Conservation (phyloP, 2,329 filamentous ascomycete genomes). For the Fusarium pseudograminearum region DNA sequence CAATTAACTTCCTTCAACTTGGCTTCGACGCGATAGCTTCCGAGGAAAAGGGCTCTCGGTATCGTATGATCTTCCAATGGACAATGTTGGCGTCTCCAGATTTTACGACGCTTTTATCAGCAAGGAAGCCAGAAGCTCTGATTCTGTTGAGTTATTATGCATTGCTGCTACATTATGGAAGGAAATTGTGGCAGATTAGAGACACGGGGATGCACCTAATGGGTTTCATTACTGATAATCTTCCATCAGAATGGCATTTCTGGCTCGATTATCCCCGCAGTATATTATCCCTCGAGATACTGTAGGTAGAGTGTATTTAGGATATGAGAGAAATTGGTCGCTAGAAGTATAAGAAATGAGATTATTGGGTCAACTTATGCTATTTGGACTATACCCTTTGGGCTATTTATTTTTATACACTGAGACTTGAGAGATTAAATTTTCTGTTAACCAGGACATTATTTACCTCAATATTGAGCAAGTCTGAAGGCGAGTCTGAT, state of each 20-base stretch:
- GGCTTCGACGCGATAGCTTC: slow-evolving; percentile 22
- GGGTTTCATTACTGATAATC: slow-evolving; percentile 10
- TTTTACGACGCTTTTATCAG: not conserved
- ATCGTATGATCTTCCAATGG: slow-evolving; percentile 36
- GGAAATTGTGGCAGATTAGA: slow-evolving; percentile 22
- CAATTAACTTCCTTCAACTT: slow-evolving; percentile 13
- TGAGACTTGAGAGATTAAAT: fast-evolving
- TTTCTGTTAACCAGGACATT: not conserved
- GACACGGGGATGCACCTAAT: slow-evolving; percentile 24
- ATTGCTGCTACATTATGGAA: slow-evolving; percentile 20
- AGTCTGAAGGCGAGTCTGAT: fast-evolving
- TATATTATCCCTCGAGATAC: not conserved
- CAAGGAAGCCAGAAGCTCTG: slow-evolving; percentile 2
- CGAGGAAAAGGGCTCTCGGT: not conserved
- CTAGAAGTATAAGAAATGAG: fast-evolving
- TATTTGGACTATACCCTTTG: too few relatives aligned
- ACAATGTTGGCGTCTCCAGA: slow-evolving; percentile 23
- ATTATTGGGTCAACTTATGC: too few relatives aligned
- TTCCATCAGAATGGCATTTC: slow-evolving; percentile 19
- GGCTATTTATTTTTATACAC: too few relatives aligned
- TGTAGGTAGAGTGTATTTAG: too few relatives aligned
- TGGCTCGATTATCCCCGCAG: slow-evolving; percentile 23
- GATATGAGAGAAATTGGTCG: fast-evolving
- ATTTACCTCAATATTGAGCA: not conserved
- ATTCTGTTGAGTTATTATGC: slow-evolving; percentile 27